These are phyloP conservation scores for Neckera pumila DNA, from an alignment of 225 moss, liverwort and hornwort genomes.

Conservation along the genomic window DNA sequence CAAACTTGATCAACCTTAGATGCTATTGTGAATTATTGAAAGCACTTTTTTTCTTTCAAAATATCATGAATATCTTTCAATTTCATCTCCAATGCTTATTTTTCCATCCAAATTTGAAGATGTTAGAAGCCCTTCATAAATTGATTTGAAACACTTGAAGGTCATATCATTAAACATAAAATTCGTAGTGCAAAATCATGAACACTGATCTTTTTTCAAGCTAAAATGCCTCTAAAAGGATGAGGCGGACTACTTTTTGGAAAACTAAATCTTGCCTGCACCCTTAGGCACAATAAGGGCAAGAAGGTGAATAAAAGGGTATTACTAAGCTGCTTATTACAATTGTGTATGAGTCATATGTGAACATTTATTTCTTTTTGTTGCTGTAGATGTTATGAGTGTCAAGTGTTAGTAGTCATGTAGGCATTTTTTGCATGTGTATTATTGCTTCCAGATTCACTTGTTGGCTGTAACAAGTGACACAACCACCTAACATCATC, in stretches of 20 bases:
- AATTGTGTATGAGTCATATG: too few relatives aligned
- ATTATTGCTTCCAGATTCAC: background rate
- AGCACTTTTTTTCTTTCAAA: too few relatives aligned
- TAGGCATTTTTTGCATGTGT: background rate
- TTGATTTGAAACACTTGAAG: too few relatives aligned
- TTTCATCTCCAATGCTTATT: background rate
- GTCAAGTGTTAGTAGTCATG: background rate
- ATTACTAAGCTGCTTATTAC: background rate
- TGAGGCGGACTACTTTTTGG: accelerated
- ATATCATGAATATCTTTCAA: too few relatives aligned
- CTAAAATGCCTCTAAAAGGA: background rate
- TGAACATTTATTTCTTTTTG: background rate
- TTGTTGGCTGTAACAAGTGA: background rate
- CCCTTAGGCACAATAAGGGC: too few relatives aligned
- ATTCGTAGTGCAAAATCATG: background rate
- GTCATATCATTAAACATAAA: too few relatives aligned
- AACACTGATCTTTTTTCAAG: background rate
- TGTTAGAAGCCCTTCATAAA: too few relatives aligned
- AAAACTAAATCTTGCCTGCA: background rate
- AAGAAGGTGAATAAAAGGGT: background rate
- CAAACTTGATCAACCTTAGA: accelerated
- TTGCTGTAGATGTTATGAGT: background rate
- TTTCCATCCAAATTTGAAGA: accelerated
- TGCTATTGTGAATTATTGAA: background rate
- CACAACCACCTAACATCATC: background rate